phyloP scores from a whole-genome alignment of 495 filamentous ascomycete genomes.

The Tuber indicum region DNA sequence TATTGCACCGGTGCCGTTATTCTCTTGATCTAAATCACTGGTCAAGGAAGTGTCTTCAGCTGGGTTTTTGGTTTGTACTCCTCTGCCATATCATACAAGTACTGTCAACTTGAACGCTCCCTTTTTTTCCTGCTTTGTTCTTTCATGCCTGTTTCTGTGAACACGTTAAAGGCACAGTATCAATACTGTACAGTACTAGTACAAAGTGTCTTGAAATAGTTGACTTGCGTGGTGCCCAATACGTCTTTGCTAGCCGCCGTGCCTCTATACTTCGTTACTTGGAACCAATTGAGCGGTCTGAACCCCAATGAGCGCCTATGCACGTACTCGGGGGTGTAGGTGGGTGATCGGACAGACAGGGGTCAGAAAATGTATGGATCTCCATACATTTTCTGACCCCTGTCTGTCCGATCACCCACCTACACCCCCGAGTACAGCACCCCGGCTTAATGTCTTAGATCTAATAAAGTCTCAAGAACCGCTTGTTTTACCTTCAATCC shows the following conservation, averaged over 20 bases:
- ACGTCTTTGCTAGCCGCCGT: not conserved
- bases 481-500: no score
- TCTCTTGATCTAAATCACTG: not conserved
- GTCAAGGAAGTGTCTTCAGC: not conserved
- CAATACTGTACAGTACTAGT: not conserved
- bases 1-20: no score
- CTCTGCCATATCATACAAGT: not conserved
- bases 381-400: no score
- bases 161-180: not conserved
- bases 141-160: not conserved
- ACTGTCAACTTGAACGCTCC: not conserved
- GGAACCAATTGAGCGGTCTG: not conserved
- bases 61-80: not conserved
- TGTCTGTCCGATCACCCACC: no score
- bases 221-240: not conserved
- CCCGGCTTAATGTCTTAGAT: no score
- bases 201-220: no score
- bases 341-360: no score
- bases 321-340: no score
- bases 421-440: not conserved
- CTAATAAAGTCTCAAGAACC: not conserved
- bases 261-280: not conserved
- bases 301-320: not conserved
- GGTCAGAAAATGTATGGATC: no score
- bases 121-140: not conserved